Base-by-base conservation (phyloP, 2,329 filamentous ascomycete species). In the Pseudodiploospora longispora region DNA sequence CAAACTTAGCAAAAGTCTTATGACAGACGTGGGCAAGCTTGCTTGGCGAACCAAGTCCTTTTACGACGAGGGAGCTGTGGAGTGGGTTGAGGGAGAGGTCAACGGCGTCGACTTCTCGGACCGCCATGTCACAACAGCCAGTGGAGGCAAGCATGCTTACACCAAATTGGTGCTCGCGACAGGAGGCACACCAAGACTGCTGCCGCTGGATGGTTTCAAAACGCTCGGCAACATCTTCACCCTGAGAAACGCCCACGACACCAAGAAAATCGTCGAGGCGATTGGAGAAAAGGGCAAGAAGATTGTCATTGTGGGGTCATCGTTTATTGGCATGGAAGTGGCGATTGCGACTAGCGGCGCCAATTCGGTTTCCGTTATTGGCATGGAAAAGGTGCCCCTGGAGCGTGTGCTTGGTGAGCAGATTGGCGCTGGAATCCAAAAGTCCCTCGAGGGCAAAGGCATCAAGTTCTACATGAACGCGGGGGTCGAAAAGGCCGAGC, bases 301-400 rank as follows among this genome's bases (percentile, higher is more conserved):
- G 65, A 81, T 98, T 52, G 88, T 95, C 38, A 75, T 98, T 10
- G 74, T 98, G 43, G 93, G 93, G 35, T 91, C 85, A 47, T 95
- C 88, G 1, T 98, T 98, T 65, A 98, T 98, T 59, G 93, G 93
- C 35, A 94, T 98, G 86, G 93, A 98, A 65, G 79, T 94, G n/a
- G 91, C 86, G 49, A 93, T 90, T 51, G 83, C 94, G 0, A 82
- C 85, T 0, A 68, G 77, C 37, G 85, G 84, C 55, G 84, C 85
- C 56, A 95, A 98, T 62, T 69, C 82, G 6, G 89, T 98, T 10
- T 85, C 85, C 6, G 80, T 97, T 35, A 72, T 98, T 27, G 93
- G 93, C 33, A 91, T 90, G 85, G 89, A 95, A 59, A 80, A 79
- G 47, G 80, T 80, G 9, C 91, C 93, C 0, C 76, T 97, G 51